These are phyloP conservation scores for Diaporthe longicolla DNA, from an alignment of 2,329 filamentous ascomycete species.

Conservation along the genomic window DNA sequence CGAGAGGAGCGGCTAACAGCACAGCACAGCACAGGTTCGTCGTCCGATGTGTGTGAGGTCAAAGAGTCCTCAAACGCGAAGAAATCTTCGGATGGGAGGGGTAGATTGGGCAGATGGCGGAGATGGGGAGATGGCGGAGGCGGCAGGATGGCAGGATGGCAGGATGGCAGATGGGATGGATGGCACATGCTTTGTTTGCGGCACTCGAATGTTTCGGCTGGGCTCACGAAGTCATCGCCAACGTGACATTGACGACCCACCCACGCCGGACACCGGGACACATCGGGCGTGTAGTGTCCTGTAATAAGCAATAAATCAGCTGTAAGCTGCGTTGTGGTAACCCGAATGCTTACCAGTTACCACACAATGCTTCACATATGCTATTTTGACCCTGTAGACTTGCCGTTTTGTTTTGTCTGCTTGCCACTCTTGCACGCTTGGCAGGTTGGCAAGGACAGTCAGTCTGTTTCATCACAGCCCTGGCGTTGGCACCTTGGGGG, in stretches of 20 bases:
- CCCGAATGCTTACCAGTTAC: no score
- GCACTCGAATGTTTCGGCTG: conserved; percentile 30
- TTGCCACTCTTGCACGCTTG: background rate
- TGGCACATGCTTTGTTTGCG: conserved; percentile 29
- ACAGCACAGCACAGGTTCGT: background rate
- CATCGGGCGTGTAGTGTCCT: conserved; percentile 13
- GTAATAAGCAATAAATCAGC: background rate
- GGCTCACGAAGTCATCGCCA: conserved; percentile 21
- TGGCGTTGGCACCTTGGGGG: conserved; percentile 1
- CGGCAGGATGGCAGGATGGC: conserved; percentile 3
- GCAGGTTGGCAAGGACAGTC: conserved; percentile 14
- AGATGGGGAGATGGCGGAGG: no score
- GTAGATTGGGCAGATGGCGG: background rate
- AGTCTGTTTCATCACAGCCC: conserved; percentile 17
- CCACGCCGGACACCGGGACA: conserved; percentile 2
- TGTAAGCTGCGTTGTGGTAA: background rate
- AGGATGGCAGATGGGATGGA: conserved; percentile 1
- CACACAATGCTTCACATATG: conserved; percentile 4
- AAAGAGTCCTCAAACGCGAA: conserved; percentile 16
- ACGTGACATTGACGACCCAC: conserved; percentile 24
- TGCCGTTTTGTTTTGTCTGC: background rate
- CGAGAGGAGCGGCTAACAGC: conserved; percentile 18
- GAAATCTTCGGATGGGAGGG: conserved; percentile 27
- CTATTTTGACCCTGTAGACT: background rate
- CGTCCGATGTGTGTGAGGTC: conserved; percentile 9